Percentiles rank a stretch among this genome's conserved stretches.
phyloP scores from a whole-genome alignment of 257 asterid genomes.

The Jacaranda copaia region DNA sequence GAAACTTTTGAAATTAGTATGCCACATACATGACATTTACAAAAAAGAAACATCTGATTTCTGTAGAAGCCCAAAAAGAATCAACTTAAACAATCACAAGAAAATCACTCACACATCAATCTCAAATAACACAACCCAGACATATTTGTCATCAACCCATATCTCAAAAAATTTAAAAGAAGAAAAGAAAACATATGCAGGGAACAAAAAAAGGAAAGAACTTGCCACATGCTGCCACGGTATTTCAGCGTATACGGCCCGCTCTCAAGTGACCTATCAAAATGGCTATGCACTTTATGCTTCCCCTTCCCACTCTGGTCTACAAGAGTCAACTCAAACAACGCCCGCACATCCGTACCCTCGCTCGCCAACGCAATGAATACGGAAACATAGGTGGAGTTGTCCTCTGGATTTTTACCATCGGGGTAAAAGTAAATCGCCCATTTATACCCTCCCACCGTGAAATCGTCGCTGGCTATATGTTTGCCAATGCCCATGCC shows the following conservation, averaged over 20 bases:
- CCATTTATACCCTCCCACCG: constrained; percentile 76
- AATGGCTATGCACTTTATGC: constrained; percentile 78
- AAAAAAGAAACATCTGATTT: neutral
- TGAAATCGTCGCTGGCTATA: constrained; percentile 73
- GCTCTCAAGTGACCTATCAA: constrained; percentile 74
- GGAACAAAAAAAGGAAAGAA: neutral
- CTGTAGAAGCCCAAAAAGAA: neutral
- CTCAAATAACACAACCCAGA: neutral
- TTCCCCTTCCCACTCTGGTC: constrained; percentile 85
- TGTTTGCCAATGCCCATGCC: constrained; percentile 78
- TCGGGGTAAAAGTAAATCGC: constrained; percentile 80
- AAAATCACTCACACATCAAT: neutral
- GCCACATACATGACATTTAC: no score
- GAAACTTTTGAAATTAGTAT: neutral
- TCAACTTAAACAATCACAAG: neutral
- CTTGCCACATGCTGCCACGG: constrained; percentile 74
- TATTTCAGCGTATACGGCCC: constrained; percentile 73
- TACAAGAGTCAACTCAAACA: constrained; percentile 72
- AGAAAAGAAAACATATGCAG: neutral
- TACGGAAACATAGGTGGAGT: constrained; percentile 64
- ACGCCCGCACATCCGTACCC: constrained; percentile 77
- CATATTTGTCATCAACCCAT: neutral
- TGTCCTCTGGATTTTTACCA: constrained; percentile 72
- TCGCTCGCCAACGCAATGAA: constrained; percentile 75
- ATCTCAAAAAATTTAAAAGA: neutral